phyloP scores from a whole-genome alignment of 768 basidiomycete species.

The Xanthoconium stramineum region DNA sequence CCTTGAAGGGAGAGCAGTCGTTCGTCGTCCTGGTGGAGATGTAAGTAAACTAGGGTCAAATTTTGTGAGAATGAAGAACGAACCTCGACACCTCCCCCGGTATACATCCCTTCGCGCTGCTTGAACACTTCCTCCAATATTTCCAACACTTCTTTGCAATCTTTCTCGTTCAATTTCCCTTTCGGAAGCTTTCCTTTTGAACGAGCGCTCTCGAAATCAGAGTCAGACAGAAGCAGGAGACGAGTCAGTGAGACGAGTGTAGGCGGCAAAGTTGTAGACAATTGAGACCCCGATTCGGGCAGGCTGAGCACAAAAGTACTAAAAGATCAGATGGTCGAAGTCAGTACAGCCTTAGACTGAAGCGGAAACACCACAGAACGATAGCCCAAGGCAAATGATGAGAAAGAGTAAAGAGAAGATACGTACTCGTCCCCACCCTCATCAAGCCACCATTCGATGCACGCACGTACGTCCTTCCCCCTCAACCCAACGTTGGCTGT shows the following conservation, averaged over 20 bases:
- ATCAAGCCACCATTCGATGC: slow-evolving; percentile 94
- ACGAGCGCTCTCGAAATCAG: slow-evolving; percentile 59
- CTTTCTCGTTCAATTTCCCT: slow-evolving; percentile 39
- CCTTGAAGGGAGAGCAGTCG: slow-evolving; percentile 29
- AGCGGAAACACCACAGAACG: background rate
- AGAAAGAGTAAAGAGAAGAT: background rate
- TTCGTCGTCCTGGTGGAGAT: slow-evolving; percentile 47
- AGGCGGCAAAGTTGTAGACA: slow-evolving; percentile 51
- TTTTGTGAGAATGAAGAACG: background rate
- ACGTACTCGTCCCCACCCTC: slow-evolving; percentile 85
- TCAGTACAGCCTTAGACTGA: background rate
- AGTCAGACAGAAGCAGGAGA: slow-evolving; percentile 52
- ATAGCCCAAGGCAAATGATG: background rate
- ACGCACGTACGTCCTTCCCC: slow-evolving; percentile 16
- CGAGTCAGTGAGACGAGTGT: slow-evolving; percentile 65
- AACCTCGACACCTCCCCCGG: slow-evolving; percentile 41
- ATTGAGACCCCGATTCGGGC: slow-evolving; percentile 44
- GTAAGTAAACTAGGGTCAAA: background rate
- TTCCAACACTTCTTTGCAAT: slow-evolving; percentile 34
- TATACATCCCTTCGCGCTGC: slow-evolving; percentile 44
- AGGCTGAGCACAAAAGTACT: slow-evolving; percentile 10
- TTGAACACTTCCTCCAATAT: slow-evolving; percentile 49
- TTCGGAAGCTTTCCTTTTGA: slow-evolving; percentile 74
- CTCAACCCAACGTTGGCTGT: slow-evolving; percentile 12
- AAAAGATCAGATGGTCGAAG: background rate